Conservation (phyloP, 2,329 filamentous ascomycete species). For the Diplodia sapinea region DNA sequence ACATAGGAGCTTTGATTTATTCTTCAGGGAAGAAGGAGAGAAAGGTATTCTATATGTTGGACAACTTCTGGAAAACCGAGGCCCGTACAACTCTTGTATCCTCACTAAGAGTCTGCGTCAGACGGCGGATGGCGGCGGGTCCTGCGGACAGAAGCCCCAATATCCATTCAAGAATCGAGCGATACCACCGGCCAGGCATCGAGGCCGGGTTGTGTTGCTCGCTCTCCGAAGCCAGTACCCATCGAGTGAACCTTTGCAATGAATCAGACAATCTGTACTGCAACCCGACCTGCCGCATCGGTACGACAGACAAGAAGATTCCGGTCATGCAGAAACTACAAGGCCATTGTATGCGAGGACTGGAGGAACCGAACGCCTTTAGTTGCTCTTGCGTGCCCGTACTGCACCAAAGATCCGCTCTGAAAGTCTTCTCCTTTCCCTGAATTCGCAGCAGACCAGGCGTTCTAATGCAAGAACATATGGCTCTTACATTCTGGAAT, state of each 20-base stretch:
- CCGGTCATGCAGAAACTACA: neutral
- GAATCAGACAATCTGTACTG: neutral
- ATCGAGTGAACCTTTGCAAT: neutral
- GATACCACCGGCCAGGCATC: too few relatives aligned
- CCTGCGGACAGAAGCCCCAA: neutral
- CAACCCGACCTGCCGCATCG: neutral
- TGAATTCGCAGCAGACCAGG: too few relatives aligned
- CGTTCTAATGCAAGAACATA: too few relatives aligned
- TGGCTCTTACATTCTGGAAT: neutral
- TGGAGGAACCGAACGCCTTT: neutral
- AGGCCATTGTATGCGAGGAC: neutral
- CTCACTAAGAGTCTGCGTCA: neutral
- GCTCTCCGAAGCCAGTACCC: neutral
- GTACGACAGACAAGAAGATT: neutral
- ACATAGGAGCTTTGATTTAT: conserved; percentile 4
- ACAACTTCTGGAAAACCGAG: neutral
- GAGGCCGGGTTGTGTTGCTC: neutral
- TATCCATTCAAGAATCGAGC: neutral
- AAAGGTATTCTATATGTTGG: neutral
- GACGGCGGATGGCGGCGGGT: neutral
- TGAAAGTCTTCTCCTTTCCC: too few relatives aligned
- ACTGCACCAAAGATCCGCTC: too few relatives aligned
- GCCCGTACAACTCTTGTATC: neutral
- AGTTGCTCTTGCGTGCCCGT: too few relatives aligned
- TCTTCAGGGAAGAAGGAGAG: neutral